phyloP scores from a whole-genome alignment of 2,329 filamentous ascomycete genomes.

The Pleoardoris graminearum region DNA sequence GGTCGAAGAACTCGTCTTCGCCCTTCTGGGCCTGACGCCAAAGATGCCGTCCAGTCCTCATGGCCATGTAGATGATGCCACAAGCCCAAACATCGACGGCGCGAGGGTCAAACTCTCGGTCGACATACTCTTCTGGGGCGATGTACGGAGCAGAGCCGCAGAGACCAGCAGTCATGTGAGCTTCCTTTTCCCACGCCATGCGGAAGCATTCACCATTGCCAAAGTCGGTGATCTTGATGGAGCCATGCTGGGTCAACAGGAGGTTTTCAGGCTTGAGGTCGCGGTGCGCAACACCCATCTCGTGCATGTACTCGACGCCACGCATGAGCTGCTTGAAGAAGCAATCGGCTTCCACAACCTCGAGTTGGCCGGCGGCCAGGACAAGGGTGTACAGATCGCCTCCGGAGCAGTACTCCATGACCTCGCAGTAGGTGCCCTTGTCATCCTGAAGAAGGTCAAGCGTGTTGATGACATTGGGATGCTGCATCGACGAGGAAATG shows the following conservation, averaged over 20 bases:
- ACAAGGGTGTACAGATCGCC: constrained; percentile 95
- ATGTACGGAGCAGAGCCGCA: constrained; percentile 98
- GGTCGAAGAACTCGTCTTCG: constrained; percentile 95
- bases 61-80: constrained; percentile 99
- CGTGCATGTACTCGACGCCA: constrained; percentile 97
- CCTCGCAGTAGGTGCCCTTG: constrained; percentile 97
- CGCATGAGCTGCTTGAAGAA: constrained; percentile 99
- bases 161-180: constrained; percentile 96
- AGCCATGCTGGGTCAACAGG: constrained; percentile 87
- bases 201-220: constrained; percentile 99
- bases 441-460: constrained; percentile 92
- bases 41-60: constrained; percentile 92
- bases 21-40: constrained; percentile 98
- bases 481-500: constrained; percentile 93
- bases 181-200: constrained; percentile 98
- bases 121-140: constrained; percentile 91
- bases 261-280: constrained; percentile 97
- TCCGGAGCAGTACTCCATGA: constrained; percentile 98
- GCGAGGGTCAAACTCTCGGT: constrained; percentile 93
- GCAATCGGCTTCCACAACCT: constrained; percentile 91
- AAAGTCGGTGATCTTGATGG: constrained; percentile 97
- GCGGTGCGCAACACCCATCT: constrained; percentile 97
- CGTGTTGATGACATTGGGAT: constrained; percentile 98
- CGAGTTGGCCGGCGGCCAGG: constrained; percentile 86
- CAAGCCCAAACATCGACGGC: constrained; percentile 99